Conservation (phyloP, 176 grass and related monocot genomes). For the Avena insularis region DNA sequence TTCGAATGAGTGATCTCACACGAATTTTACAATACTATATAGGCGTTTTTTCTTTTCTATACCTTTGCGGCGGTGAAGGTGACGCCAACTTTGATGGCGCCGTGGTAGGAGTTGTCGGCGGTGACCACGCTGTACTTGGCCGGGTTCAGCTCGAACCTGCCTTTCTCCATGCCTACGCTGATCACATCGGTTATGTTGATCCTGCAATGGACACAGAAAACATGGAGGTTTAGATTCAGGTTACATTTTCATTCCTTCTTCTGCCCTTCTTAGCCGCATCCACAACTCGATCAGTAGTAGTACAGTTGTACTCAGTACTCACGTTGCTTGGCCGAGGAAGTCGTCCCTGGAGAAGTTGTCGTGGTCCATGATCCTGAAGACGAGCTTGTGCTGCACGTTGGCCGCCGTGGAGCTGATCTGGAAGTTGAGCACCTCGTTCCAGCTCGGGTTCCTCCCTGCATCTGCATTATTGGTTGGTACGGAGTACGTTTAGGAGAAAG, state of each 20-base stretch:
- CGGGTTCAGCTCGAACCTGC: constrained; percentile 48
- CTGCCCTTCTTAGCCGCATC: too few relatives aligned
- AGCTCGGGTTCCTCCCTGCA: constrained; percentile 70
- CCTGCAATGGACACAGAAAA: constrained; percentile 34
- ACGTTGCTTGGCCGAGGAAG: constrained; percentile 84
- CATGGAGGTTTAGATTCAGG: neutral
- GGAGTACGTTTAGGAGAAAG: neutral
- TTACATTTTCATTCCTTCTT: neutral
- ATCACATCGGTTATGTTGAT: constrained; percentile 61
- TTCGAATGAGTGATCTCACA: neutral
- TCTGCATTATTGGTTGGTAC: constrained; percentile 35
- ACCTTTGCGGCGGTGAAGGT: constrained; percentile 67
- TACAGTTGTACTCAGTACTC: constrained; percentile 34
- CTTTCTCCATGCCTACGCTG: constrained; percentile 60
- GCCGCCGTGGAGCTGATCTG: constrained; percentile 55
- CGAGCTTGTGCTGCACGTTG: constrained; percentile 41
- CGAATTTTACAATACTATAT: neutral
- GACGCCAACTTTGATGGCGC: constrained; percentile 72
- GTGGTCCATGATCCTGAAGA: constrained; percentile 57
- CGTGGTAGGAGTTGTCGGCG: constrained; percentile 57
- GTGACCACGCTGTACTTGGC: constrained; percentile 72
- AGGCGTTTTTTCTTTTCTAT: neutral
- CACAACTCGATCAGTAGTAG: too few relatives aligned
- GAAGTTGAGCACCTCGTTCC: constrained; percentile 87
- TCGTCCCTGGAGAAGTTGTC: constrained; percentile 77